A percentile compares a stretch with the other conserved stretches of the same genome.
These are phyloP conservation scores for Stellera chamaejasme DNA, from an alignment of 345 rosid genomes.

Conservation along the genomic window DNA sequence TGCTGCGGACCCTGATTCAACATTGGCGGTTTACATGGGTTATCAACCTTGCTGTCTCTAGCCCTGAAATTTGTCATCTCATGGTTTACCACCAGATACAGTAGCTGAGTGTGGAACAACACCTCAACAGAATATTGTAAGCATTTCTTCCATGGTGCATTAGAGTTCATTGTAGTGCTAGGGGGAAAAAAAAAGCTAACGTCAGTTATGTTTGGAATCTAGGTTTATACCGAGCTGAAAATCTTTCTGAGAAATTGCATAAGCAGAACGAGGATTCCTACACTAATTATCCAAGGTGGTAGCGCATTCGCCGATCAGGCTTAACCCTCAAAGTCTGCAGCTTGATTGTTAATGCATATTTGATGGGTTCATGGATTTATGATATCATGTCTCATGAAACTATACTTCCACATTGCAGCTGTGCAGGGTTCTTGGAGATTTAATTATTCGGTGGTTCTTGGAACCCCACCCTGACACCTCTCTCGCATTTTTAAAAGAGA, in stretches of 20 bases:
- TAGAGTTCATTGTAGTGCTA: too few species aligned
- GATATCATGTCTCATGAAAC: too few species aligned
- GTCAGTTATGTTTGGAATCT: slow-evolving; percentile 4
- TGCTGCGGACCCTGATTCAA: slow-evolving; percentile 87
- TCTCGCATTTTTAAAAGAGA: too few species aligned
- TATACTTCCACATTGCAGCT: too few species aligned
- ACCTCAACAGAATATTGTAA: slow-evolving; percentile 67
- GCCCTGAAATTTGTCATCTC: slow-evolving; percentile 67
- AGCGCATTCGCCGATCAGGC: slow-evolving; percentile 47
- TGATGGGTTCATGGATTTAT: too few species aligned
- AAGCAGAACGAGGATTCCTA: slow-evolving; percentile 57
- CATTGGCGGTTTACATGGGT: slow-evolving; percentile 95
- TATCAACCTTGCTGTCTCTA: slow-evolving; percentile 84
- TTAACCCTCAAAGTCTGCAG: too few species aligned
- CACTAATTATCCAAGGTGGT: slow-evolving; percentile 78
- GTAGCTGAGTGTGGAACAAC: slow-evolving; percentile 92
- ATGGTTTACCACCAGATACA: slow-evolving; percentile 70
- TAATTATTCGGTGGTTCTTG: too few species aligned
- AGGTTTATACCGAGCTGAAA: slow-evolving; percentile 82
- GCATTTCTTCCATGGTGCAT: slow-evolving; percentile 5
- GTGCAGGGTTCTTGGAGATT: too few species aligned
- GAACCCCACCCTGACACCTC: too few species aligned
- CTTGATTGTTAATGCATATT: too few species aligned
- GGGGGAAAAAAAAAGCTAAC: not conserved
- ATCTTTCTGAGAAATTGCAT: slow-evolving; percentile 60